Base-by-base conservation (phyloP, 75 land plant genomes). In the Isoetes taiwanensis region DNA sequence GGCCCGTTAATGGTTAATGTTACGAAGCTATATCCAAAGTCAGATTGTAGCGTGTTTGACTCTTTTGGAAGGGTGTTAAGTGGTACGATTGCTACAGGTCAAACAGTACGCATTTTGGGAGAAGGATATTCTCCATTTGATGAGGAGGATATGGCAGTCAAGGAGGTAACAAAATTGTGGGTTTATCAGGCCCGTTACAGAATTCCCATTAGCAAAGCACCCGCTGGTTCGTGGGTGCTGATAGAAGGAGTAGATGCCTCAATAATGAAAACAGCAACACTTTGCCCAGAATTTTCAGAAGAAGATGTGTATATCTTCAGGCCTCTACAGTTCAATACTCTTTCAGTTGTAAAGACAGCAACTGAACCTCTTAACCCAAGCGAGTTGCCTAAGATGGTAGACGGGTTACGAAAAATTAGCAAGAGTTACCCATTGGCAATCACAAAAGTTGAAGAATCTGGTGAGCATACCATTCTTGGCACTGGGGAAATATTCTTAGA, bases 231-330 rank as follows among this genome's bases (percentile, higher is more conserved):
- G n/a, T 94, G 99, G 99, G 99, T 94, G 48, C 80, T 94, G 29
- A 82, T 94, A 70, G 99, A 94, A 65, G 99, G 99, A 42, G 99
- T 94, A 19, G 99, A 94, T 78, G 96, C 96, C 2, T 94, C 99
- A 28, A 88, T 94, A 31, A 94, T 72, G 78, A 94, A 94, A 64
- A 88, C 99, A 56, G 99, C 99, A 20, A 88, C 96, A 14, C 78
- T 94, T 2, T 94, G 96, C 42, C 82, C 82, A 30, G 64, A 75
- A 61, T 63, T 81, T 50, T 57, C 71, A 66, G 84, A 88, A 58
- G 99, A 94, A 61, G 99, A 88, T 69, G 96, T 88, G 0, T 84
- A 75, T 54, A 88, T 94, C 19, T 94, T 88, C 54, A 72, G 90
- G 24, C 99, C 96, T 25, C 73, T 94, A 35, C 75, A 65, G 31